These are phyloP conservation scores for Yamadazyma sp. DNA, from an alignment of 1,139 yeast species.

Conservation along the genomic window DNA sequence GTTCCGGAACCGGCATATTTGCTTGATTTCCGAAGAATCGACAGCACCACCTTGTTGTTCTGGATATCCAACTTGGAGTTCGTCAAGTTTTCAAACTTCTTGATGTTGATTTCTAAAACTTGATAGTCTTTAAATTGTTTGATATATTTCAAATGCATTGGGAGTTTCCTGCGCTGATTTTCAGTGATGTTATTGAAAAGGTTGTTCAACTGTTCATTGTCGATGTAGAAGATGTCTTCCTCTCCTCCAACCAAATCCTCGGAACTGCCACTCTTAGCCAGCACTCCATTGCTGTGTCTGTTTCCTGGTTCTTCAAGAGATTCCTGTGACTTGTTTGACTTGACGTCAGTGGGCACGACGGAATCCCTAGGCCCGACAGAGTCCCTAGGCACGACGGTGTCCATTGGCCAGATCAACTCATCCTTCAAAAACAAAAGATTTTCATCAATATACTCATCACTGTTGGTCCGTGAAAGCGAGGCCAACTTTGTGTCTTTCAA, in stretches of 20 bases:
- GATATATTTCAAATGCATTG: slow-evolving; percentile 39
- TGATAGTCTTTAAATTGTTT: slow-evolving; percentile 41
- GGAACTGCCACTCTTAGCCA: slow-evolving; percentile 4
- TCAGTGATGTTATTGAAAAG: slow-evolving; percentile 30
- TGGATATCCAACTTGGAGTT: slow-evolving; percentile 7
- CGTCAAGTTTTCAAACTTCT: slow-evolving; percentile 30
- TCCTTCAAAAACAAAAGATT: slow-evolving; percentile 32
- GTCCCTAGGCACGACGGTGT: slow-evolving; percentile 12
- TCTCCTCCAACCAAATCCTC: slow-evolving; percentile 15
- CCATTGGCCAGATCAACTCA: slow-evolving; percentile 34
- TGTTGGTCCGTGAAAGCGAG: slow-evolving; percentile 16
- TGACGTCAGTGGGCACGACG: slow-evolving; percentile 10
- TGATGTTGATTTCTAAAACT: slow-evolving; percentile 32
- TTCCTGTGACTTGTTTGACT: slow-evolving; percentile 7
- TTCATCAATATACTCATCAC: slow-evolving; percentile 33
- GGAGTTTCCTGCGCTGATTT: slow-evolving; percentile 30
- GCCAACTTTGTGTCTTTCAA: slow-evolving; percentile 24
- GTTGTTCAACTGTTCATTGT: slow-evolving; percentile 29
- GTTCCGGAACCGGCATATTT: slow-evolving; percentile 3
- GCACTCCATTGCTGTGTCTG: slow-evolving; percentile 1
- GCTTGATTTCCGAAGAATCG: slow-evolving; percentile 10
- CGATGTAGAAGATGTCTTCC: slow-evolving; percentile 21
- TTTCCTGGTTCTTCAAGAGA: slow-evolving; percentile 6
- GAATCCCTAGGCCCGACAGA: slow-evolving; percentile 31
- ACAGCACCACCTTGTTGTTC: slow-evolving; percentile 5